Base-by-base conservation (phyloP, 148 eudicot species). In the Rhododendron simsii region DNA sequence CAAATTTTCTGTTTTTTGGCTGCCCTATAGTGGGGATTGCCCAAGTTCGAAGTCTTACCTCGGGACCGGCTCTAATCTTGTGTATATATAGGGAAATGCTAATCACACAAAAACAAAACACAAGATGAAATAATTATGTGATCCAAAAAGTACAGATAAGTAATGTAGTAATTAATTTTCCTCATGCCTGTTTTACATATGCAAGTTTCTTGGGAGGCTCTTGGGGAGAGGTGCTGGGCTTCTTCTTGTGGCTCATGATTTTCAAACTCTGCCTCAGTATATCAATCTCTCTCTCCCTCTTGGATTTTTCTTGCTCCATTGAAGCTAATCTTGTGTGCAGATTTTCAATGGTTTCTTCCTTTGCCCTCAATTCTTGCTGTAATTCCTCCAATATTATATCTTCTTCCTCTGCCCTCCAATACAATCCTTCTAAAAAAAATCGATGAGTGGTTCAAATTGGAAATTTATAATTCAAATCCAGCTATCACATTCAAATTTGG, bases 211-310 rank as follows among this genome's bases (percentile, higher is more conserved):
- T 47, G 85, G 16, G 61, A 67, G 87, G 44, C 87, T 82, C 57
- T 84, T 87, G 80, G 85, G 83, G 23, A 71, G 61, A 53, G 8
- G 82, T 55, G 84, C 85, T 82, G 87, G 87, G 61, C 44, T 85
- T 84, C 85, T 84, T 88, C 78, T 86, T 93, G 75, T 87, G 91
- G 89, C 88, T 88, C 92, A 94, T 90, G 50, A 95, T 95, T 85
- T 85, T 90, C 92, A 94, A 88, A 85, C 96, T 94, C 84, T 94
- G 98, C 79, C 90, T 93, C 10, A 93, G 86, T 63, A 95, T 94
- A 81, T 92, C 98, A 41, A 95, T 84, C 86, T 94, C 95, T 69
- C 94, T 90, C 51, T 91, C 93, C 81, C 90, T 89, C 87, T 88
- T 92, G 59, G 74, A 75, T 50, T 90, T 89, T 39, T 92, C 90